phyloP scores from a whole-genome alignment of 345 rosid genomes.

The Trapa incisa region DNA sequence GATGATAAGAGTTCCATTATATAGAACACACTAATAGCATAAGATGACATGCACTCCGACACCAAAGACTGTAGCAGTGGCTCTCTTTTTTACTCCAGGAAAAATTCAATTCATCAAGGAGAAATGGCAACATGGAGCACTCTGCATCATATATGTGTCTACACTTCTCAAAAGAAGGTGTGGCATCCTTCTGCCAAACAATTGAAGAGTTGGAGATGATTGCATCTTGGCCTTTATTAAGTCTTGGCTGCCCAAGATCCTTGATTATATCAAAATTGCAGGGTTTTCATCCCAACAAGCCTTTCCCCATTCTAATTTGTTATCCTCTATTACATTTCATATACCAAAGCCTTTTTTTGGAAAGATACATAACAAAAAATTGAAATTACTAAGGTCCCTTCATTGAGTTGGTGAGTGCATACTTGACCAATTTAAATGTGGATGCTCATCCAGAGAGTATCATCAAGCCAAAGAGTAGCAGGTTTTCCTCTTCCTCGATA shows the following conservation, averaged over 20 bases:
- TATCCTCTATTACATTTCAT: background rate
- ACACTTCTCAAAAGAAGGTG: slow-evolving; percentile 3
- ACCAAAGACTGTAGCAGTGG: slow-evolving; percentile 47
- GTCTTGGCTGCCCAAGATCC: background rate
- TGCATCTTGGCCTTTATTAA: background rate
- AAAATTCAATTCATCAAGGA: slow-evolving; percentile 19
- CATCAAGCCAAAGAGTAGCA: background rate
- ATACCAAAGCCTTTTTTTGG: background rate
- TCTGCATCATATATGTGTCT: background rate
- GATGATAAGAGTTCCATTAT: slow-evolving; percentile 49
- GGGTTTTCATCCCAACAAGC: background rate
- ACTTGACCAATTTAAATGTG: background rate
- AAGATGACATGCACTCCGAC: slow-evolving; percentile 43
- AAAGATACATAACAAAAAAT: background rate
- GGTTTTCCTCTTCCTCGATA: slow-evolving; percentile 2
- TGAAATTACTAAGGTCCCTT: background rate
- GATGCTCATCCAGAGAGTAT: background rate
- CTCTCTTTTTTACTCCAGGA: slow-evolving; percentile 34
- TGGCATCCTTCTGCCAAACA: background rate
- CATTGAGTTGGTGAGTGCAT: background rate
- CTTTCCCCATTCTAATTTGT: background rate
- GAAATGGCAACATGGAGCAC: background rate
- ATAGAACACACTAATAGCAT: slow-evolving; percentile 43
- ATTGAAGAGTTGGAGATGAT: background rate
- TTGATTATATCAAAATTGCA: background rate